Evolutionary conservation across 2,329 filamentous ascomycete genomes (phyloP), one percentile per base, ranked within the genome.

Genomic region (Xylaria polymorpha): DNA sequence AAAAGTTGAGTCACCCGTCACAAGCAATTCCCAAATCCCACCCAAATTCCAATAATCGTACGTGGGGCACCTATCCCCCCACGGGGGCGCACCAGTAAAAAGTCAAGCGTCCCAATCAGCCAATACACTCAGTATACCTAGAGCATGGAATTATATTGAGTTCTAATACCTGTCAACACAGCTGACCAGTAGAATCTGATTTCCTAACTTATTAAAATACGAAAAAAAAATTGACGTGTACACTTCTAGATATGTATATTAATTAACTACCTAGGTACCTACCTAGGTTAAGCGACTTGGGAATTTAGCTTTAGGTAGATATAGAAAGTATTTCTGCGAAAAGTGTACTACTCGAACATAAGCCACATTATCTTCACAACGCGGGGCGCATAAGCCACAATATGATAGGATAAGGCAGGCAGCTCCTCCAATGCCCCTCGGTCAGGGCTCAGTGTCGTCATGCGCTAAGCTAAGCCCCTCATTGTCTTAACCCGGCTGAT

Each of bases 1-100:
- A n/a, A 46, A 68, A 43, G 66, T 66, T 68, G 66, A 68, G 62
- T 68, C 66, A 68, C 61, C 35, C 61, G 6, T 50, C 37, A 48
- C 57, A 59, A 59, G 43, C 43, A 66, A 69, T 53, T 69, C 62
- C 61, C 58, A 62, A 58, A 61, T 59, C 51, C 51, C 59, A 69
- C 63, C 61, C 50, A 65, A 60, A 61, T 65, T 68, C 32, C 46
- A 35, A 60, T 46, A 48, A 44, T 62, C 15, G 35, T 44, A 61
- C 63, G 67, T 69, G 67, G 67, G 67, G 63, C 58, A 61, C 9
- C 25, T 29, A 29, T 29, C 25, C 25, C 25, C 25, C 25, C 25
- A 29, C 25, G 25, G 25, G 25, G 25, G 25, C 25, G 25, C 25
- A 29, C 25, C 4, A 29, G 25, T 29, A 29, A 29, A 3, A 15